Base-by-base conservation (phyloP, 176 grass and related monocot species). In the Rhynchospora pubera region DNA sequence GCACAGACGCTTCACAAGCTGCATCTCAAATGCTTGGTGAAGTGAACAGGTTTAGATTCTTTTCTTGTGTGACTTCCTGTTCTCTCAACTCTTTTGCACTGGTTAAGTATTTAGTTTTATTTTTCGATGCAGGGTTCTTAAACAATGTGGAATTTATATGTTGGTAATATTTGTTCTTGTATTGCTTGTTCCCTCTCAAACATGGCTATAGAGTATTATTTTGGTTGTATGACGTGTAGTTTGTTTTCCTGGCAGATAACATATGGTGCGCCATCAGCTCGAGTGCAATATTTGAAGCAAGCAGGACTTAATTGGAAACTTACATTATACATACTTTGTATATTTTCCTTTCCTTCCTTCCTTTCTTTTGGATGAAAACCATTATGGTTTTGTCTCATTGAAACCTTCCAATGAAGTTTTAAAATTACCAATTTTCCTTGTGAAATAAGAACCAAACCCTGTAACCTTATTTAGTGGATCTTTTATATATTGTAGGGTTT, bases 221-320 rank as follows among this genome's bases (percentile, higher is more conserved):
- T 76, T 34, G 28, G 53, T 80, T 78, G 24, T 60, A 67, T 84
- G 75, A 55, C 77, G 62, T 62, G 78, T 62, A 34, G 55, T 73
- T 57, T 42, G 57, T 85, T 83, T 81, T 59, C 57, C 57, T 89
- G 26, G 65, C 80, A 97, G 94, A 94, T 94, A 91, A 97, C 94
- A 34, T 97, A 97, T 86, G 92, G 94, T 89, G 87, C 84, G 79
- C 94, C 90, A 62, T 92, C 91, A 88, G 88, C 87, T 75, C 80
- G 91, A 11, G 24, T 94, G 58, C 87, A 82, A 68, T 74, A 83
- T 91, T 72, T 94, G 83, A 91, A 94, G 11, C 90, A 89, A 89
- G 55, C 28, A 28, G 81, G 88, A 81, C 85, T 56, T 15, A 63
- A 19, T 69, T 91, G 88, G 87, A 87, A 92, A 42, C 87, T 88